Evolutionary conservation across 2,329 filamentous ascomycete species (phyloP).

Genomic region (Alternaria alternata): DNA sequence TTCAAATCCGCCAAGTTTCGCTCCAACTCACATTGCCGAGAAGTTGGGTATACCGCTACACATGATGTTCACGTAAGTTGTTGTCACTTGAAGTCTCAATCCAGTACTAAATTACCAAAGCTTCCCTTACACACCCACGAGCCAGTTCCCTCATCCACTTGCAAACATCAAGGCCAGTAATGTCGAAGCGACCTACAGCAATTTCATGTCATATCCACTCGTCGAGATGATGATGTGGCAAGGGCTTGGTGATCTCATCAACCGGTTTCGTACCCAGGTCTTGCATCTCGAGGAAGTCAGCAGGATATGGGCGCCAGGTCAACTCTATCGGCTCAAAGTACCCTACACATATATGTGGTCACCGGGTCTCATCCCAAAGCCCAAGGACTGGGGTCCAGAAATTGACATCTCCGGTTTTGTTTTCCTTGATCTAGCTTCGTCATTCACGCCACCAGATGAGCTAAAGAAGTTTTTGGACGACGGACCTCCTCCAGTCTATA

Average conservation of each 20-base stretch:
- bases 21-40: constrained; percentile 78
- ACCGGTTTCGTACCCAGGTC: constrained; percentile 74
- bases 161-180: constrained; percentile 78
- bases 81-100: not conserved
- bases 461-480: constrained; percentile 54
- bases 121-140: constrained; percentile 79
- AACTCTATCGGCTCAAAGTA: constrained; percentile 75
- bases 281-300: constrained; percentile 77
- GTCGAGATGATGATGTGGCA: constrained; percentile 78
- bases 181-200: constrained; percentile 75
- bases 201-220: constrained; percentile 81
- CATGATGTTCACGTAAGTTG: constrained; percentile 84
- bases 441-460: constrained; percentile 65
- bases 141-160: constrained; percentile 78
- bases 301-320: constrained; percentile 78
- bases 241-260: constrained; percentile 76
- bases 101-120: constrained; percentile 38
- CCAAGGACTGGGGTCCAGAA: constrained; percentile 71
- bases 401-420: constrained; percentile 81
- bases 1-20: constrained; percentile 80
- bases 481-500: constrained; percentile 70
- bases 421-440: constrained; percentile 73
- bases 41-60: constrained; percentile 77
- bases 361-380: constrained; percentile 71
- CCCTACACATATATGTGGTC: constrained; percentile 76